Base-by-base conservation (phyloP, 202 grass and related monocot genomes). In the Brachypodium distachyon region DNA sequence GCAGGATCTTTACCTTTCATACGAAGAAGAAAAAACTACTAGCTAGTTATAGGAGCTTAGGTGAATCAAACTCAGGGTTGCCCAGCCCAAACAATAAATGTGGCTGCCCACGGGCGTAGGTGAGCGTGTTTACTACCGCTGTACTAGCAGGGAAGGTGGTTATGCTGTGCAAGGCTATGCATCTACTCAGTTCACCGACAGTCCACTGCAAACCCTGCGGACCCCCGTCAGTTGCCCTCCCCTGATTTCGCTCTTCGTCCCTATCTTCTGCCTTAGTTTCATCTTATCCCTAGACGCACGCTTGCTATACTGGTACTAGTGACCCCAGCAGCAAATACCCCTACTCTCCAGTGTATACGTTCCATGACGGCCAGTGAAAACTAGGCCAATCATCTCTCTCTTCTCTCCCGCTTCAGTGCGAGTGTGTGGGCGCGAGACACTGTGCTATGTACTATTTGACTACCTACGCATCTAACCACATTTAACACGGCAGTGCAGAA, bases 31-130 rank as follows among this genome's bases (percentile, higher is more conserved):
- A 29, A 69, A 25, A 47, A n/a, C n/a, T n/a, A n/a, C n/a, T 80
- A 72, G 46, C 53, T 49, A 65, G 44, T 28, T 49, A 11, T 70
- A 47, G 59, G 80, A 68, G 74, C 63, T 40, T 74, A 59, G 33
- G 51, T 80, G 86, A 51, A 84, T 88, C 86, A 84, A n/a, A 49
- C 81, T 49, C 56, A 63, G 55, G 56, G 65, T 33, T 59, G 77
- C 81, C 81, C 77, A 82, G 77, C 81, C 81, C 77, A 77, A n/a
- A 77, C 86, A 81, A 88, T 93, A 90, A 93, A 90, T 93, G 82
- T 62, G 77, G 61, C 56, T 82, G 57, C 50, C 79, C 82, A 81
- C 41, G 67, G 40, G 85, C 44, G 87, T 90, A 90, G 91, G 91
- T 90, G 91, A 76, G 74, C 21, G 85, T 74, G 82, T 94, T 94